phyloP scores from a whole-genome alignment of 768 basidiomycete species.

The Tremella fuciformis region DNA sequence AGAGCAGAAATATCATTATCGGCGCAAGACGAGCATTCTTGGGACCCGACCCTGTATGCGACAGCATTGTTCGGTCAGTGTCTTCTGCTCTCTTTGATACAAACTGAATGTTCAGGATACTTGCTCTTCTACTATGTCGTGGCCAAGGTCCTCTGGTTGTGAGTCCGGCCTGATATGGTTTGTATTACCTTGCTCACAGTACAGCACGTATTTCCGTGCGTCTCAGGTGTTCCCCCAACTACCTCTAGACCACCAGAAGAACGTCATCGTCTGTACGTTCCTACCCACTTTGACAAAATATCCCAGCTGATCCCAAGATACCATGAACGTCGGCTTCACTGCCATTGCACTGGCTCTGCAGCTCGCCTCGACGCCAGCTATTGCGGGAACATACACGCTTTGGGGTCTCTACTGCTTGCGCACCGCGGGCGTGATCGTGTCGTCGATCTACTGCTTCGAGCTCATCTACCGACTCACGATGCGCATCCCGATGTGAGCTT shows the following conservation, averaged over 20 bases:
- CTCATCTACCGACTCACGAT: constrained; percentile 34
- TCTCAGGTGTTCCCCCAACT: constrained; percentile 13
- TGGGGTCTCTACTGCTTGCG: constrained; percentile 24
- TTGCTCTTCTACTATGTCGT: constrained; percentile 28
- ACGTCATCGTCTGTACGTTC: constrained; percentile 35
- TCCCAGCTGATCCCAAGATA: constrained; percentile 16
- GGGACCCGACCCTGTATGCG: constrained; percentile 35
- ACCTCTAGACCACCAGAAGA: constrained; percentile 26
- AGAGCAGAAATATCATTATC: constrained; percentile 29
- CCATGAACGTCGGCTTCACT: constrained; percentile 33
- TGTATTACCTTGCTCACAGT: not conserved
- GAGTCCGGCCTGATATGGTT: constrained; percentile 2
- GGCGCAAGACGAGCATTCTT: constrained; percentile 23
- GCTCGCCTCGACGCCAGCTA: constrained; percentile 24
- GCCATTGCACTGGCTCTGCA: constrained; percentile 30
- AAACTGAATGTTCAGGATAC: constrained; percentile 12
- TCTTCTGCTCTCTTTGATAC: not conserved
- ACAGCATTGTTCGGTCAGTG: constrained; percentile 27
- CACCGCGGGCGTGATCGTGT: constrained; percentile 22
- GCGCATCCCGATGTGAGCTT: constrained; percentile 32
- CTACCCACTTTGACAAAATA: not conserved
- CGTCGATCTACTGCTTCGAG: constrained; percentile 32
- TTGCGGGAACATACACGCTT: constrained; percentile 19
- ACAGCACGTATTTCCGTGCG: constrained; percentile 10
- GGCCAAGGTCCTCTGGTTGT: constrained; percentile 22